Evolutionary conservation across 2,329 filamentous ascomycete species (phyloP), one percentile per base, ranked within the genome.

Genomic region (Sarocladium brachiariae): DNA sequence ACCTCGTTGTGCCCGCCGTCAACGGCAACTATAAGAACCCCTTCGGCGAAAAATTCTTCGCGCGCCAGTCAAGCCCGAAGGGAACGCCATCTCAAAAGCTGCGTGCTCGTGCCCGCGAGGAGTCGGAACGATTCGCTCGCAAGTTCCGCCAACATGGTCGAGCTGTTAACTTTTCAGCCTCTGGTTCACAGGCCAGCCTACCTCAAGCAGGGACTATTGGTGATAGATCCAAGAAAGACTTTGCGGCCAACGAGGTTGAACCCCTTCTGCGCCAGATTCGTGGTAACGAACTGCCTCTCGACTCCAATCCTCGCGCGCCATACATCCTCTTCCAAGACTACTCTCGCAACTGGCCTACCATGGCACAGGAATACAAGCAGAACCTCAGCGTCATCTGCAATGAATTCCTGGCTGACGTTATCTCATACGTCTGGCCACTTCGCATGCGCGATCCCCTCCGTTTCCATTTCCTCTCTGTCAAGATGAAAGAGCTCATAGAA

Each of bases 21-120:
- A 74, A 77, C 50, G 75, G 74, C 47, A 76, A 75, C 63, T 77
- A 77, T 69, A 77, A 77, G 65, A 77, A 77, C 53, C 74, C 74
- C 0, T 73, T 75, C 14, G 71, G 72, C 51, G 73, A 75, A 57
- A 68, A 65, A 50, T 77, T 77, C 64, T 77, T 77, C 58, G 67
- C 73, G 6, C 65, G 72, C 8, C 72, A 74, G 10, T 73, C 72
- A 2, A 72, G 68, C 38, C 70, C 73, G 11, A 71, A 71, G 52
- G 75, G 74, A 21, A 77, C 74, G 1, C 75, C 74, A 1, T 69
- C 74, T 0, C 74, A 76, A 51, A 76, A 77, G 56, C 65, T 77
- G 6, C 70, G 74, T 6, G 75, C 74, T 3, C 71, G 75, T 2
- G 73, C 73, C 6, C 68, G 73, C 4, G 74, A 77, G 53, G 74